These are phyloP conservation scores for Thermochaetoides thermophila DNA, from an alignment of 495 filamentous ascomycete species.

Conservation along the genomic window DNA sequence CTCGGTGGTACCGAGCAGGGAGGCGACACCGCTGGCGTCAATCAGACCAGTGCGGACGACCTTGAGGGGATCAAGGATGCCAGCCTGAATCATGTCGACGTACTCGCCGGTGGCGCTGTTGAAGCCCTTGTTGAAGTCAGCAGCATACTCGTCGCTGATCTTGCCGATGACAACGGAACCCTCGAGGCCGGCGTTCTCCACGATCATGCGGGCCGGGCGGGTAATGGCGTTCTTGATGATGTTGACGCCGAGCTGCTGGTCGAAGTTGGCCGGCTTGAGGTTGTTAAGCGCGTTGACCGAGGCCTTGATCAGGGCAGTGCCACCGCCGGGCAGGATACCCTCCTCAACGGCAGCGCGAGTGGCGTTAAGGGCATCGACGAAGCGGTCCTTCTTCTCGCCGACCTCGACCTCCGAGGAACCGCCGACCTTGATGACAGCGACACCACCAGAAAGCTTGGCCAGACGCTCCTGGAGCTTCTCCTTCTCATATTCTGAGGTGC, in stretches of 20 bases:
- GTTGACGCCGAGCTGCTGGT: conserved; percentile 94
- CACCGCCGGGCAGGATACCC: conserved; percentile 95
- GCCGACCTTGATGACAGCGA: conserved; percentile 98
- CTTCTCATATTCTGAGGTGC: conserved; percentile 97
- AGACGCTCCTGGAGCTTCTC: conserved; percentile 99
- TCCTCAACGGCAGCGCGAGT: conserved; percentile 97
- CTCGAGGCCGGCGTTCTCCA: conserved; percentile 95
- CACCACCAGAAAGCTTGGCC: conserved; percentile 96
- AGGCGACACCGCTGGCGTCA: conserved; percentile 92
- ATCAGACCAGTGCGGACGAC: conserved; percentile 90
- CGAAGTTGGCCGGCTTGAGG: conserved; percentile 86
- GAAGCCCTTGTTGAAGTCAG: conserved; percentile 95
- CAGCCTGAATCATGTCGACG: conserved; percentile 91
- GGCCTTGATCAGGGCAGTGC: conserved; percentile 95
- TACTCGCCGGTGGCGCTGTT: conserved; percentile 94
- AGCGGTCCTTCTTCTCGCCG: conserved; percentile 98
- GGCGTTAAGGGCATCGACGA: conserved; percentile 94
- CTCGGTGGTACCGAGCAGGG: conserved; percentile 93
- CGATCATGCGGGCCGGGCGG: conserved; percentile 80
- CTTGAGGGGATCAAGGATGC: conserved; percentile 98
- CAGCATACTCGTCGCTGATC: conserved; percentile 83
- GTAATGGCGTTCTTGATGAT: conserved; percentile 98
- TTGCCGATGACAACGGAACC: conserved; percentile 95
- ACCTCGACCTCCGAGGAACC: conserved; percentile 97
- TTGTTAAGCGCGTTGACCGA: conserved; percentile 70